Conservation (phyloP, 345 rosid species). For the Diplotaxis tenuifolia region DNA sequence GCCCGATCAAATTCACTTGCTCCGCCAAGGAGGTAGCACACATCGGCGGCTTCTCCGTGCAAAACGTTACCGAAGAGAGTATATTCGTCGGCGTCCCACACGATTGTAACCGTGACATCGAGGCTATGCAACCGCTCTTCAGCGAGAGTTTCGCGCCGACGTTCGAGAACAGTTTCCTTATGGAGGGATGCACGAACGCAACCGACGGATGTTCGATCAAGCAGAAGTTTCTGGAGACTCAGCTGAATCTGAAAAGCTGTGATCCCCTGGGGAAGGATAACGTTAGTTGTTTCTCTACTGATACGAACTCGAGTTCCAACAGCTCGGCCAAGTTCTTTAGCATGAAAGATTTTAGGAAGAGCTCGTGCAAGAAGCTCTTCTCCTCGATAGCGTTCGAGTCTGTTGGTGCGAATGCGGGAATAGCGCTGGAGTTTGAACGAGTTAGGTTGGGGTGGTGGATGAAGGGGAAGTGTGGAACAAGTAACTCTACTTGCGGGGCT, state of each 20-base stretch:
- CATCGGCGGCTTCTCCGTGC: constrained; percentile 53
- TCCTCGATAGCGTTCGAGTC: constrained; percentile 54
- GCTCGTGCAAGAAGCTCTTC: constrained; percentile 43
- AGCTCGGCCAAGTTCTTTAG: constrained; percentile 27
- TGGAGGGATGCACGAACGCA: constrained; percentile 44
- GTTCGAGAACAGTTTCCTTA: constrained; percentile 48
- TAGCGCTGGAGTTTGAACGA: constrained; percentile 51
- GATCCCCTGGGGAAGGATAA: constrained; percentile 13
- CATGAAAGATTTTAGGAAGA: constrained; percentile 13
- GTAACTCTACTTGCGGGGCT: constrained; percentile 27
- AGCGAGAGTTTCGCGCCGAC: constrained; percentile 43
- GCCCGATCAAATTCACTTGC: constrained; percentile 53
- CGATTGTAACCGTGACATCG: constrained; percentile 21
- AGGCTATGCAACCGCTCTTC: constrained; percentile 38
- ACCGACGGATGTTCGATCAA: constrained; percentile 43
- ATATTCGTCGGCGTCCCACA: constrained; percentile 45
- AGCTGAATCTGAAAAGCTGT: constrained; percentile 30
- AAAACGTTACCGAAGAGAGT: constrained; percentile 47
- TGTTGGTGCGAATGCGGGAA: background rate
- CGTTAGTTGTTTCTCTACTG: constrained; percentile 47
- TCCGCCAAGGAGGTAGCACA: background rate
- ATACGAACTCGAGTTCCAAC: background rate
- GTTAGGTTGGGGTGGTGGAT: constrained; percentile 76
- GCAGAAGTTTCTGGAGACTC: constrained; percentile 25
- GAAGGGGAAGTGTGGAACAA: constrained; percentile 28